Evolutionary conservation across 78 protist genomes (phyloP).

Genomic region (Bodo saltans): DNA sequence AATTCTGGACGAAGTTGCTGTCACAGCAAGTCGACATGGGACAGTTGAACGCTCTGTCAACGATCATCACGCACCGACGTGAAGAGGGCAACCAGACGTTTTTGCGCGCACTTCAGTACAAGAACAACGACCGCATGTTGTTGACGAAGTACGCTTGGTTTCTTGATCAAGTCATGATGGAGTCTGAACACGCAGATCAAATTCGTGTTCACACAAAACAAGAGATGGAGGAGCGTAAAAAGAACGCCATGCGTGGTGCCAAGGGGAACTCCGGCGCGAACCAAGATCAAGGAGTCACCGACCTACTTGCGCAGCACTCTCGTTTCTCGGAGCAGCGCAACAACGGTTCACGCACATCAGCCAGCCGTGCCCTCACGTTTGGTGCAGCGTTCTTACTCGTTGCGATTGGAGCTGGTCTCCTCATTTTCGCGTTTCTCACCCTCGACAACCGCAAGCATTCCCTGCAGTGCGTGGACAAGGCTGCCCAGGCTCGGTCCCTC

Average conservation of each 20-base stretch:
- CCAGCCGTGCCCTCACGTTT: background rate
- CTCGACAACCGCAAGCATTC: background rate
- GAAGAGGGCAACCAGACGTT: slow-evolving; percentile 6
- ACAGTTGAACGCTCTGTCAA: background rate
- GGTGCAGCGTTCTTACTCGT: background rate
- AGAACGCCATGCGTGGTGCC: background rate
- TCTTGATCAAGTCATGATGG: slow-evolving; percentile 25
- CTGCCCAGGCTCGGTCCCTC: background rate
- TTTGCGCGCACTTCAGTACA: background rate
- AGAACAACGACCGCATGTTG: background rate
- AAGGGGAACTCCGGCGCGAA: background rate
- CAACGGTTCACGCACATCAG: background rate
- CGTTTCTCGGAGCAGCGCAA: background rate
- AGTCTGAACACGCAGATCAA: background rate
- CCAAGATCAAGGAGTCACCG: background rate
- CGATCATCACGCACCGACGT: background rate
- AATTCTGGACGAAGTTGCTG: slow-evolving; percentile 20
- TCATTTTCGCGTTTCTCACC: background rate
- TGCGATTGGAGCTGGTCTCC: background rate
- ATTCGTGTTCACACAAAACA: background rate
- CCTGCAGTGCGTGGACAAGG: background rate
- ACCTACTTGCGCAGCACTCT: background rate
- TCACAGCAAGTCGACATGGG: background rate
- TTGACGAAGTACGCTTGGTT: background rate
- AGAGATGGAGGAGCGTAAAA: background rate